Percentiles rank a stretch among this genome's conserved stretches.
Evolutionary conservation across 495 filamentous ascomycete genomes (phyloP).

Genomic region (Cenococcum geophilum): DNA sequence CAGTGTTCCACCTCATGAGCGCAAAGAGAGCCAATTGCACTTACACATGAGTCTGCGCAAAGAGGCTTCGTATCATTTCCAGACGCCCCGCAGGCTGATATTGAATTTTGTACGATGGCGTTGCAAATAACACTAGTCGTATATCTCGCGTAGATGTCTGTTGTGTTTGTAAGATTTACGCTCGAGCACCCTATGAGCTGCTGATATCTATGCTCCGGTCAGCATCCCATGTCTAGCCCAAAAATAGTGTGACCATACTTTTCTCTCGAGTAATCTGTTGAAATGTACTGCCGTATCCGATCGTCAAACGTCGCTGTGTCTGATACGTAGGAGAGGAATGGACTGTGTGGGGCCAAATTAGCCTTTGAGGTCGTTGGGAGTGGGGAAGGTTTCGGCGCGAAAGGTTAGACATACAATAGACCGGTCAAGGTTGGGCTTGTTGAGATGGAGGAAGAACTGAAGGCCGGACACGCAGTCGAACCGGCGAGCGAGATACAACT

Average conservation of each 20-base stretch:
- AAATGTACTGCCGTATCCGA: constrained; percentile 65
- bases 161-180: constrained; percentile 73
- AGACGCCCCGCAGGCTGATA: constrained; percentile 60
- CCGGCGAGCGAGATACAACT: constrained; percentile 71
- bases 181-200: constrained; percentile 73
- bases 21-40: constrained; percentile 33
- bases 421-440: constrained; percentile 57
- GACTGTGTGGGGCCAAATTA: constrained; percentile 47
- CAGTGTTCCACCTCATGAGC: constrained; percentile 8
- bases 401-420: constrained; percentile 62
- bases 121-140: constrained; percentile 92
- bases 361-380: constrained; percentile 11
- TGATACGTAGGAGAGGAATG: constrained; percentile 79
- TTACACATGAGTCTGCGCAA: constrained; percentile 86
- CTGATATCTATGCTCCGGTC: constrained; percentile 53
- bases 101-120: constrained; percentile 88
- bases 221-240: constrained; percentile 17
- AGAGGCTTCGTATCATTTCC: constrained; percentile 61
- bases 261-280: constrained; percentile 61
- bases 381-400: background rate
- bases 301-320: constrained; percentile 71
- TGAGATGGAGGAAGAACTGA: constrained; percentile 73
- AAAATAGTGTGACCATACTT: constrained; percentile 54
- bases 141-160: constrained; percentile 84
- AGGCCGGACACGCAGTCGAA: constrained; percentile 79